phyloP scores from a whole-genome alignment of 2,329 filamentous ascomycete species.

The Scedosporium dehoogii region DNA sequence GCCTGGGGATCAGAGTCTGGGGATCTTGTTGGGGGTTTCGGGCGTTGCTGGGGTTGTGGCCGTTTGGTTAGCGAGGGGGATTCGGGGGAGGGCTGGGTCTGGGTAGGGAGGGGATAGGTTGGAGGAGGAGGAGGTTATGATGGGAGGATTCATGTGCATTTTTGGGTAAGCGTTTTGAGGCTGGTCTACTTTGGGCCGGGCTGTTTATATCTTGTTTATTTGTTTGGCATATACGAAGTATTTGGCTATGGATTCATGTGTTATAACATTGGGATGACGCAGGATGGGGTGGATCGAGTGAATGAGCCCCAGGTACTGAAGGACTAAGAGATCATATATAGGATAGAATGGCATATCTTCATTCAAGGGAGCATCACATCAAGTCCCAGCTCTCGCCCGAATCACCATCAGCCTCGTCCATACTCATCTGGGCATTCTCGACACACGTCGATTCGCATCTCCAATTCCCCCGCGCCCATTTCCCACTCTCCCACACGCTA shows the following conservation, averaged over 20 bases:
- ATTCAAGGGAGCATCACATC: too few relatives aligned
- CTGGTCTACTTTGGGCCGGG: background rate
- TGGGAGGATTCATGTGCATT: background rate
- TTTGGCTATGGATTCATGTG: too few relatives aligned
- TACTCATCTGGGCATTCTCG: background rate
- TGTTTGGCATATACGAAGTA: too few relatives aligned
- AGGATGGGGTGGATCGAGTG: too few relatives aligned
- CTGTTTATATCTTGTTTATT: too few relatives aligned
- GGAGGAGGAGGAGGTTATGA: background rate
- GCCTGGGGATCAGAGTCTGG: conserved; percentile 78
- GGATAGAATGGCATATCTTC: too few relatives aligned
- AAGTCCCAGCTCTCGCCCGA: too few relatives aligned
- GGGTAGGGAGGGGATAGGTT: background rate
- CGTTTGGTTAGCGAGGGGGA: conserved; percentile 59
- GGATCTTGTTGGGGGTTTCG: conserved; percentile 76
- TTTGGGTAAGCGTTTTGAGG: background rate
- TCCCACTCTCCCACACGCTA: background rate
- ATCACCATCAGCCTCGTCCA: background rate
- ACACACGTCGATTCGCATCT: background rate
- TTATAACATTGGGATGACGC: too few relatives aligned
- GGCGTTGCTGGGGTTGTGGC: conserved; percentile 70
- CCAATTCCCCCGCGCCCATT: background rate
- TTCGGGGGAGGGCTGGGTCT: conserved; percentile 26
- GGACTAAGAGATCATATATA: too few relatives aligned
- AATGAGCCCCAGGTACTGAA: too few relatives aligned